A percentile compares a stretch with the other conserved stretches of the same genome.
Conservation (phyloP, 2,329 filamentous ascomycete species). For the Hirsutella thompsonii region DNA sequence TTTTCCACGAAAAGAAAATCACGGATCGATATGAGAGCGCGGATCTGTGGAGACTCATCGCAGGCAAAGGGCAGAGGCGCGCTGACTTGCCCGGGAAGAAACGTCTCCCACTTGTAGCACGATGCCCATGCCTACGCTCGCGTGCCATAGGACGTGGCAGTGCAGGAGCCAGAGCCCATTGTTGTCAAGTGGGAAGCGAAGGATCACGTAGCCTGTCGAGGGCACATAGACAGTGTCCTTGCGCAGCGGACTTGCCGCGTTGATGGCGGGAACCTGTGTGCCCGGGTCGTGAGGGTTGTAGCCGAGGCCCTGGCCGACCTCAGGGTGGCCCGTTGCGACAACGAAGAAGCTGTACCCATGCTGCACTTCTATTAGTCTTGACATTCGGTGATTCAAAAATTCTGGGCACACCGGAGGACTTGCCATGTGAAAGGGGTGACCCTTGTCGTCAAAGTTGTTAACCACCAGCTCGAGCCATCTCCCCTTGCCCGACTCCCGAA, state of each 20-base stretch:
- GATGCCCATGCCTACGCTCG: conserved; percentile 19
- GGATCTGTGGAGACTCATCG: conserved; percentile 7
- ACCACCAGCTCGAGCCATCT: conserved; percentile 33
- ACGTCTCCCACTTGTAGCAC: conserved; percentile 6
- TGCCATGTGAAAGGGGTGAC: conserved; percentile 36
- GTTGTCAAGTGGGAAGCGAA: conserved; percentile 21
- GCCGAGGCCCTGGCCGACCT: conserved; percentile 2
- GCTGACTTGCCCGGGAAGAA: neutral
- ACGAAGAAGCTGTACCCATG: conserved; percentile 10
- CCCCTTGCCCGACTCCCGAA: conserved; percentile 7
- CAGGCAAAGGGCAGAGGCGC: neutral
- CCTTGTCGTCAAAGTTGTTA: conserved; percentile 36
- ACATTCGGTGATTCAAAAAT: too few relatives aligned
- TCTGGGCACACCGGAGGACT: neutral
- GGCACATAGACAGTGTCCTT: conserved; percentile 20
- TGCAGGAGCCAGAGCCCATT: conserved; percentile 24
- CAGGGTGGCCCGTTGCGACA: conserved; percentile 3
- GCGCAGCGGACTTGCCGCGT: conserved; percentile 13
- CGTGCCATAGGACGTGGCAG: conserved; percentile 23
- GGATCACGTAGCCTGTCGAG: conserved; percentile 19
- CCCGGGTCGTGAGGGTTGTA: conserved; percentile 7
- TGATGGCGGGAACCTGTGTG: neutral
- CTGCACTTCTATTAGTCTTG: conserved; percentile 2
- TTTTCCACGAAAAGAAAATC: too few relatives aligned
- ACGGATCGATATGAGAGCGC: too few relatives aligned